Evolutionary conservation across 805 yeast species (phyloP).

Genomic region (Candida arabinofermentans): DNA sequence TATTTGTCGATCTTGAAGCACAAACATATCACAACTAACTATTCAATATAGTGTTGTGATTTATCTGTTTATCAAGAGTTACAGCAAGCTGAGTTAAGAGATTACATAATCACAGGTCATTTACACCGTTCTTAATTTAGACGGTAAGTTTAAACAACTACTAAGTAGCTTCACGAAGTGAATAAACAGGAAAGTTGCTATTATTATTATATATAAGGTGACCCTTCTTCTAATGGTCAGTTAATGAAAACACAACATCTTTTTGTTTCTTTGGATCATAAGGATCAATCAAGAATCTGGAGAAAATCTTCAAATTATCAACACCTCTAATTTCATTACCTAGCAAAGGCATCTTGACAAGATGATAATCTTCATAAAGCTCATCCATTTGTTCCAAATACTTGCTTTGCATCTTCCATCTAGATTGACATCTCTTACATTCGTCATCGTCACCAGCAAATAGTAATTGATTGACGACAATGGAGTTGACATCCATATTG

Average conservation of each 20-base stretch:
- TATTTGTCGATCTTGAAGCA: background rate
- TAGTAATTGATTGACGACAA: slow-evolving; percentile 89
- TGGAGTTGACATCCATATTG: slow-evolving; percentile 95
- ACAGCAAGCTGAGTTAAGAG: no score
- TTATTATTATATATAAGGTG: background rate
- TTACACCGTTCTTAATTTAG: no score
- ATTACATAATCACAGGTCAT: no score
- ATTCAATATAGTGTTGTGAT: no score
- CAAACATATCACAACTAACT: no score
- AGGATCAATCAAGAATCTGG: slow-evolving; percentile 73
- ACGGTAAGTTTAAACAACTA: background rate
- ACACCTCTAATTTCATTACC: slow-evolving; percentile 95
- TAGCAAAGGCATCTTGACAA: slow-evolving; percentile 91
- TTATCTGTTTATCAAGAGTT: no score
- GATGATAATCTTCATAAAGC: slow-evolving; percentile 93
- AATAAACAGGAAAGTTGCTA: background rate
- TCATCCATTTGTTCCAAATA: slow-evolving; percentile 94
- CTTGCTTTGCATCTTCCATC: slow-evolving; percentile 95
- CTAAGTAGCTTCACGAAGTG: background rate
- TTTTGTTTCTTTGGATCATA: slow-evolving; percentile 66
- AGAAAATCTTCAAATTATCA: slow-evolving; percentile 77
- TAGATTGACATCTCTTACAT: slow-evolving; percentile 86
- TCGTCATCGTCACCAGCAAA: slow-evolving; percentile 77
- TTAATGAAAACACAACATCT: slow-evolving; percentile 42
- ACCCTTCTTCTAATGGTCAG: slow-evolving; percentile 40